phyloP scores from a whole-genome alignment of 768 basidiomycete species.

The Daedaleopsis sinensis region DNA sequence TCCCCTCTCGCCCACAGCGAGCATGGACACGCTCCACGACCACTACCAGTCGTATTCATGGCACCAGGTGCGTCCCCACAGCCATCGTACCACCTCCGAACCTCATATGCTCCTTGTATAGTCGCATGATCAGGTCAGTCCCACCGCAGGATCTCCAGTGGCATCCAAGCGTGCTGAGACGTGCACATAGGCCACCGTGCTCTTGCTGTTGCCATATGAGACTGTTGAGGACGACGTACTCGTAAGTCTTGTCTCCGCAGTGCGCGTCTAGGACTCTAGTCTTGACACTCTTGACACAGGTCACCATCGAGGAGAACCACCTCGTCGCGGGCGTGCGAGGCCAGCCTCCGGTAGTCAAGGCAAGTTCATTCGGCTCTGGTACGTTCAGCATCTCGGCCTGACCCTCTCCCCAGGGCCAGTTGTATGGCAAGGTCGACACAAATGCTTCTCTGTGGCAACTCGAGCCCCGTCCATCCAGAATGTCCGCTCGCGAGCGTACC shows the following conservation, averaged over 20 bases:
- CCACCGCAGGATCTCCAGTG: not conserved
- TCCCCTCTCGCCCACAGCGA: not conserved
- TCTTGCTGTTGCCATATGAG: constrained; percentile 72
- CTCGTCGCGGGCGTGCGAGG: constrained; percentile 76
- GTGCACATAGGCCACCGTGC: constrained; percentile 64
- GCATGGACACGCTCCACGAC: constrained; percentile 32
- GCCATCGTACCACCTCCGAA: not conserved
- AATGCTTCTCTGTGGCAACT: constrained; percentile 78
- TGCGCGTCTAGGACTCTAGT: constrained; percentile 3
- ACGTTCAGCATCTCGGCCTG: not conserved
- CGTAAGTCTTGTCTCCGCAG: constrained; percentile 42
- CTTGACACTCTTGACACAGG: constrained; percentile 41
- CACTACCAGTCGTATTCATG: constrained; percentile 65
- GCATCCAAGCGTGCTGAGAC: constrained; percentile 11
- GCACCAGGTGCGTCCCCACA: constrained; percentile 68
- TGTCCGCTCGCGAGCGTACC: constrained; percentile 69
- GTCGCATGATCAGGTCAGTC: constrained; percentile 85
- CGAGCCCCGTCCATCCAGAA: constrained; percentile 61
- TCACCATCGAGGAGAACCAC: constrained; percentile 70
- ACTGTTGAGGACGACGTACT: constrained; percentile 72
- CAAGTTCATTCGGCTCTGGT: constrained; percentile 30
- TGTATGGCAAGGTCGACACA: constrained; percentile 72
- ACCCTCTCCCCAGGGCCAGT: constrained; percentile 54
- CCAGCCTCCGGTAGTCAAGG: constrained; percentile 74
- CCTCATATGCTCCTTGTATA: constrained; percentile 31